Conservation (phyloP, 805 yeast genomes). For the Starmerella geochares region DNA sequence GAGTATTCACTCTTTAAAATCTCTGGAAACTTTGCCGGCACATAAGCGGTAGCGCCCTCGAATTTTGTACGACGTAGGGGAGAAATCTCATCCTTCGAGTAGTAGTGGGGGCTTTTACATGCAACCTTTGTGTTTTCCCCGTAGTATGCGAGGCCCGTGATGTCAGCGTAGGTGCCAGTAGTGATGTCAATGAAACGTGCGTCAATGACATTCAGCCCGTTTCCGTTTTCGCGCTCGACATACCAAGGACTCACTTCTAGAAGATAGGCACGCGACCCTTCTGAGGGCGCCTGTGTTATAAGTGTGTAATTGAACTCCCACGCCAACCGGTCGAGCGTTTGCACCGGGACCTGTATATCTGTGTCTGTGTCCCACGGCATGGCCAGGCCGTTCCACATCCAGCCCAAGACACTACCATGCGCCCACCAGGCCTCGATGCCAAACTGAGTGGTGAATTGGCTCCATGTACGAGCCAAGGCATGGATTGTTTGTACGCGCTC, state of each 20-base stretch:
- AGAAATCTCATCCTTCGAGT: slow-evolving; percentile 39
- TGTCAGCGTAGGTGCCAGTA: slow-evolving; percentile 50
- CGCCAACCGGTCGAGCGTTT: slow-evolving; percentile 40
- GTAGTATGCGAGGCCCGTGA: slow-evolving; percentile 40
- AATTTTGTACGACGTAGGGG: slow-evolving; percentile 46
- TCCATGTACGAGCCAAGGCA: slow-evolving; percentile 39
- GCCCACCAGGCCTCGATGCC: slow-evolving; percentile 41
- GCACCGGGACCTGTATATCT: slow-evolving; percentile 44
- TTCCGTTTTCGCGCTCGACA: slow-evolving; percentile 40
- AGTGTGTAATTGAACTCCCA: slow-evolving; percentile 40
- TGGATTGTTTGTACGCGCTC: slow-evolving; percentile 41
- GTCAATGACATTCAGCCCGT: slow-evolving; percentile 43
- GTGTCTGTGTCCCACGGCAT: slow-evolving; percentile 46
- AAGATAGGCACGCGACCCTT: slow-evolving; percentile 38
- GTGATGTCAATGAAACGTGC: slow-evolving; percentile 52
- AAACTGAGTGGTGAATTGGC: slow-evolving; percentile 37
- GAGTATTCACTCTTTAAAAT: slow-evolving; percentile 35
- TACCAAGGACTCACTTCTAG: slow-evolving; percentile 43
- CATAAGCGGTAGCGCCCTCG: slow-evolving; percentile 45
- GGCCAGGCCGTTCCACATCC: slow-evolving; percentile 42
- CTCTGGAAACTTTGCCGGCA: slow-evolving; percentile 36
- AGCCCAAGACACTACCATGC: slow-evolving; percentile 42
- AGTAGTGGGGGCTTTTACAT: slow-evolving; percentile 50
- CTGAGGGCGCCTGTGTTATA: slow-evolving; percentile 36
- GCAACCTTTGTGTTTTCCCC: slow-evolving; percentile 28